A percentile compares a stretch with the other conserved stretches of the same genome.
These are phyloP conservation scores for Zygnema circumcarinatum DNA, from an alignment of 139 green algal species.

Conservation along the genomic window DNA sequence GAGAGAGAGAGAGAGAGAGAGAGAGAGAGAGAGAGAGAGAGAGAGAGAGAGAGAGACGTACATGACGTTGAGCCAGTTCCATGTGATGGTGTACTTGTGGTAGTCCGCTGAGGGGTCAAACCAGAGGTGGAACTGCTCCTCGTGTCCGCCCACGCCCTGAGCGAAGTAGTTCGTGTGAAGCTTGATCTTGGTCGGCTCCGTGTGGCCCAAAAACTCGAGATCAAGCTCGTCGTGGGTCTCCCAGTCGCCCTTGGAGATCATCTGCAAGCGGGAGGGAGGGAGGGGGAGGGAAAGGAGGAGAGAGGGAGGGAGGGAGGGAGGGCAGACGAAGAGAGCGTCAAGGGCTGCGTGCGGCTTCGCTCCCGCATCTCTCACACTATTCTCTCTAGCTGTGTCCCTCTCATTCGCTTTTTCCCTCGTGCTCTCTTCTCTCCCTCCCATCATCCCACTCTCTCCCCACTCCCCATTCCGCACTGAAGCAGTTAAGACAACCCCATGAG, in stretches of 20 bases:
- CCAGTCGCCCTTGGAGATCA: conserved; percentile 27
- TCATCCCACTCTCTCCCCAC: too few species aligned
- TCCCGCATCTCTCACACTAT: too few species aligned
- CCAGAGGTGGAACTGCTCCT: conserved; percentile 41
- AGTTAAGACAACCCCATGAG: too few species aligned
- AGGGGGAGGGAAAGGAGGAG: background rate
- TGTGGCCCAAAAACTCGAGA: conserved; percentile 41
- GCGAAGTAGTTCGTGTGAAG: conserved; percentile 44
- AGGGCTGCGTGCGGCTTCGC: background rate
- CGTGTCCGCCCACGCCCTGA: conserved; percentile 17
- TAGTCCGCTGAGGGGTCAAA: conserved; percentile 34
- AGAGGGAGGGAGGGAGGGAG: background rate
- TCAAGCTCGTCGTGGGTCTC: conserved; percentile 44
- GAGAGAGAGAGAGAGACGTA: too few species aligned
- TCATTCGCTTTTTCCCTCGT: too few species aligned
- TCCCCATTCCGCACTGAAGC: too few species aligned
- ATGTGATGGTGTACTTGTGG: conserved; percentile 18
- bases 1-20: too few species aligned
- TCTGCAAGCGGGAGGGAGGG: background rate
- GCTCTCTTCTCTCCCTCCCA: too few species aligned
- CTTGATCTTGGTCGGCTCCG: background rate
- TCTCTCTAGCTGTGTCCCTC: too few species aligned
- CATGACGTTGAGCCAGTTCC: background rate
- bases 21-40: too few species aligned
- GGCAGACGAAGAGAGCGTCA: background rate